Conservation (phyloP, 2,329 filamentous ascomycete species). For the Colletotrichum nymphaeae region DNA sequence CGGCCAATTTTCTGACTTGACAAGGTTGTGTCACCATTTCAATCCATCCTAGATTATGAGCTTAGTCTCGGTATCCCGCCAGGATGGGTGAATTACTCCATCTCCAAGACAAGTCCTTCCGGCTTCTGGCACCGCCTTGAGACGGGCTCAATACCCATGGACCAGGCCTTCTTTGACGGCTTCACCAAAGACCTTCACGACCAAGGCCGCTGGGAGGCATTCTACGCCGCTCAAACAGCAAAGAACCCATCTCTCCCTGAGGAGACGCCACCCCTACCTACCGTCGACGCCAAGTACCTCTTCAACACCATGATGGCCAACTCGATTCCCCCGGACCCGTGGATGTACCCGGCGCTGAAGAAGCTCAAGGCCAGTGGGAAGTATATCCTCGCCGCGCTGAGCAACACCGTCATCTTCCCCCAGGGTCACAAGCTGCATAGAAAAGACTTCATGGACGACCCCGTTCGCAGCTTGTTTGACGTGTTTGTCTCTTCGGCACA, state of each 20-base stretch:
- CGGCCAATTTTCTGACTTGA: background rate
- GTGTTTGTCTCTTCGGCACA: constrained; percentile 90
- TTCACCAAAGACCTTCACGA: constrained; percentile 82
- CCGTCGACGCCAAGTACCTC: constrained; percentile 80
- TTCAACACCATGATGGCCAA: constrained; percentile 93
- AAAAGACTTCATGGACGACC: constrained; percentile 62
- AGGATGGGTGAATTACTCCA: constrained; percentile 92
- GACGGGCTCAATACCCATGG: constrained; percentile 81
- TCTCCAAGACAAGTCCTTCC: constrained; percentile 79
- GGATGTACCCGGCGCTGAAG: constrained; percentile 86
- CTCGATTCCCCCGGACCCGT: constrained; percentile 79
- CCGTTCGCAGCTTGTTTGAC: constrained; percentile 79
- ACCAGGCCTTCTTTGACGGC: constrained; percentile 77
- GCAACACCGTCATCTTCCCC: constrained; percentile 91
- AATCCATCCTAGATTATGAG: constrained; percentile 94
- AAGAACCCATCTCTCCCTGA: constrained; percentile 53
- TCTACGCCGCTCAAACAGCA: constrained; percentile 59
- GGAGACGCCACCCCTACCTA: constrained; percentile 71
- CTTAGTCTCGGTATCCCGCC: constrained; percentile 78
- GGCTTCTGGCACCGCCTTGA: constrained; percentile 93
- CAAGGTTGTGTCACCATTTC: constrained; percentile 90
- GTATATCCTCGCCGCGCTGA: constrained; percentile 84
- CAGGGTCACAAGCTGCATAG: constrained; percentile 75
- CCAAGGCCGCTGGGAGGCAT: constrained; percentile 75
- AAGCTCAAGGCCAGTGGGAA: constrained; percentile 71